Conservation (phyloP, 306 rosid genomes). For the Vigna trinervia region DNA sequence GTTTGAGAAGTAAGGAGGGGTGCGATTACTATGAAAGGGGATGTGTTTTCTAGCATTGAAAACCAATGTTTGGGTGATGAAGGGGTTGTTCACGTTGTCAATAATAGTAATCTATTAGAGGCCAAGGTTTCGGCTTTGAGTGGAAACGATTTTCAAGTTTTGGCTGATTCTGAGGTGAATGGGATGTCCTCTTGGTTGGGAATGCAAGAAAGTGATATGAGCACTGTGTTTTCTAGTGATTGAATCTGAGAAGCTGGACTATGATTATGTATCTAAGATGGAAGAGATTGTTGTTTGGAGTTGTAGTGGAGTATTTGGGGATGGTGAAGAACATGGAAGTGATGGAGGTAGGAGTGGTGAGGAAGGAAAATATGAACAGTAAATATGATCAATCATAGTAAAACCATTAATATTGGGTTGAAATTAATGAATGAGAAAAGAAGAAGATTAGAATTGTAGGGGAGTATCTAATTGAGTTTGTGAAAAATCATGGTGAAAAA, state of each 20-base stretch:
- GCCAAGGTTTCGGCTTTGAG: constrained; percentile 32
- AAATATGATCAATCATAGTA: too few relatives aligned
- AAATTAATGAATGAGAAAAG: too few relatives aligned
- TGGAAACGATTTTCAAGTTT: constrained; percentile 4
- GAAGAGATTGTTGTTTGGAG: constrained; percentile 11
- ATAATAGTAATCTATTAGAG: constrained; percentile 44
- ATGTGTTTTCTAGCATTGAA: constrained; percentile 36
- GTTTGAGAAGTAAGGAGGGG: constrained; percentile 25
- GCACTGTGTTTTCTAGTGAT: not conserved
- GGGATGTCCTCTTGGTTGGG: constrained; percentile 53
- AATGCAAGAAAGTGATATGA: constrained; percentile 41
- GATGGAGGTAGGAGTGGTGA: constrained; percentile 12
- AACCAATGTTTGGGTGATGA: constrained; percentile 43
- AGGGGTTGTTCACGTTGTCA: constrained; percentile 42
- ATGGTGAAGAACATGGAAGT: not conserved
- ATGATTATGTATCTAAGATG: not conserved
- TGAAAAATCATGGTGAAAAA: too few relatives aligned
- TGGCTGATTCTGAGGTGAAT: constrained; percentile 54
- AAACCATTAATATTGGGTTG: too few relatives aligned
- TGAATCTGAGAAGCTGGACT: constrained; percentile 44
- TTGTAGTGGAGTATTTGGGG: not conserved
- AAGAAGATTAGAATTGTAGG: too few relatives aligned
- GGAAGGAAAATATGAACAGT: constrained; percentile 37
- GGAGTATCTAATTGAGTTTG: too few relatives aligned
- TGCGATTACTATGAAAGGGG: constrained; percentile 32